phyloP scores from a whole-genome alignment of 306 rosid species.

The Sechiopsis laciniata region DNA sequence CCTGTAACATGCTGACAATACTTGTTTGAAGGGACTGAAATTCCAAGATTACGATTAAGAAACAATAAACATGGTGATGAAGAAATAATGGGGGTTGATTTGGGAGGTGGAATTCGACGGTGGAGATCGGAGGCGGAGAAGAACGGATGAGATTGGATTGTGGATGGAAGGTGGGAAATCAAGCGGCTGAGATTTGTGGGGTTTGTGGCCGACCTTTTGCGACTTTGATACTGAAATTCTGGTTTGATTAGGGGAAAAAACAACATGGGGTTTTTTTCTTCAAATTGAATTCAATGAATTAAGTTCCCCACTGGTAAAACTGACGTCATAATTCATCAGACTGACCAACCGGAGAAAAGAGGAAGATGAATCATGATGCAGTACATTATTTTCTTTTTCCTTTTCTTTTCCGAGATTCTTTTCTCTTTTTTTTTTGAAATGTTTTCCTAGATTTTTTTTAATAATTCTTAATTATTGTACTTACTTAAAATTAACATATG shows the following conservation, averaged over 20 bases:
- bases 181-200: conserved; percentile 15
- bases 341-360: background rate
- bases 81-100: background rate
- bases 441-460: too few relatives aligned
- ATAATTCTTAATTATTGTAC: background rate
- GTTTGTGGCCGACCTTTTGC: background rate
- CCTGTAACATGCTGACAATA: background rate
- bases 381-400: background rate
- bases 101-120: background rate
- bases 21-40: background rate
- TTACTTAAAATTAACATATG: too few relatives aligned
- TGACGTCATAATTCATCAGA: conserved; percentile 7
- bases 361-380: background rate
- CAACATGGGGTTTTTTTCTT: background rate
- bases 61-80: background rate
- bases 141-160: conserved; percentile 14
- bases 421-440: too few relatives aligned
- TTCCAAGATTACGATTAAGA: background rate
- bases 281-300: background rate
- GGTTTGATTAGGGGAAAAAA: background rate
- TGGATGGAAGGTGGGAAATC: background rate
- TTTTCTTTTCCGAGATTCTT: background rate
- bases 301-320: background rate
- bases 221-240: background rate
- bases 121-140: background rate